Evolutionary conservation across 1,139 yeast species (phyloP).

Genomic region (Sugiyamaella grinbergsii): DNA sequence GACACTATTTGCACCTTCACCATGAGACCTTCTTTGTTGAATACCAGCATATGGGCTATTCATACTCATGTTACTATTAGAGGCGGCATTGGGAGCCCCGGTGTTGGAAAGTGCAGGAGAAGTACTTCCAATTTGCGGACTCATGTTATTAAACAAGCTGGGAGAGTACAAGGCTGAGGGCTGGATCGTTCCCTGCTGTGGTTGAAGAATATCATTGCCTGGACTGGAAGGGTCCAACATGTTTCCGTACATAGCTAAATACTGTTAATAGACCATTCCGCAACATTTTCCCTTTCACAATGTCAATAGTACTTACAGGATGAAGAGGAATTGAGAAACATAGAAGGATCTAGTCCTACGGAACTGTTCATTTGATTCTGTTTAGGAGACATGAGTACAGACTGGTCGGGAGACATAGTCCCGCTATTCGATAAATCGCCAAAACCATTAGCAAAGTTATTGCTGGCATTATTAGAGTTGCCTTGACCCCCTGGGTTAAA

Average conservation of each 20-base stretch:
- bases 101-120: slow-evolving; percentile 21
- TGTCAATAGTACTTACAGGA: slow-evolving; percentile 14
- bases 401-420: slow-evolving; percentile 14
- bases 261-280: too few species aligned
- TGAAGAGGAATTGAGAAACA: slow-evolving; percentile 14
- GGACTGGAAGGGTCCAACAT: slow-evolving; percentile 18
- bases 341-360: slow-evolving; percentile 14
- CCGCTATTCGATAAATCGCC: slow-evolving; percentile 6
- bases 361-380: slow-evolving; percentile 8
- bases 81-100: slow-evolving; percentile 12
- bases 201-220: slow-evolving; percentile 12
- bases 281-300: too few species aligned
- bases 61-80: slow-evolving; percentile 13
- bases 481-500: slow-evolving; percentile 7
- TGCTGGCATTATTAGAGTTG: slow-evolving; percentile 1
- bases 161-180: slow-evolving; percentile 33
- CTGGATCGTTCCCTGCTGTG: slow-evolving; percentile 26
- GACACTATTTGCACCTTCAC: slow-evolving; percentile 21
- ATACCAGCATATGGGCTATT: slow-evolving; percentile 23
- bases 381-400: slow-evolving; percentile 15
- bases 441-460: slow-evolving; percentile 9
- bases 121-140: slow-evolving; percentile 25
- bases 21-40: slow-evolving; percentile 25
- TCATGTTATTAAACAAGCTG: slow-evolving; percentile 27
- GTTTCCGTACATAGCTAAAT: slow-evolving; percentile 10